Evolutionary conservation across 1,284 basidiomycete species (phyloP).

Genomic region (Thecaphora thlaspeos): DNA sequence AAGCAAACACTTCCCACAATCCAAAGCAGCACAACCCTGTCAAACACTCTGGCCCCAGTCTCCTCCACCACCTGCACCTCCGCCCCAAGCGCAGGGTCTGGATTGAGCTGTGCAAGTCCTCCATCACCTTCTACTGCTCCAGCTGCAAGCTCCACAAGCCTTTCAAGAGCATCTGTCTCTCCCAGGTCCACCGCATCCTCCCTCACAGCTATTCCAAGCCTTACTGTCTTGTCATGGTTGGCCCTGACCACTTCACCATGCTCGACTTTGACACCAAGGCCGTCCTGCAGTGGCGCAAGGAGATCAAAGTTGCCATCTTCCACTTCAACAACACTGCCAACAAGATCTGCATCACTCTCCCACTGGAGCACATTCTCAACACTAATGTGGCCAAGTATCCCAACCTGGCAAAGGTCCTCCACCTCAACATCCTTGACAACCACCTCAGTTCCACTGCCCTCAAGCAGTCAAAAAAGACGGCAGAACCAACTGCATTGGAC

Average conservation of each 20-base stretch:
- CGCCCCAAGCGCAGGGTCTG: slow-evolving; percentile 39
- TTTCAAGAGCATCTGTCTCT: slow-evolving; percentile 33
- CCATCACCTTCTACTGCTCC: slow-evolving; percentile 40
- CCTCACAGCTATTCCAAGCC: slow-evolving; percentile 36
- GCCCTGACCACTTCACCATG: slow-evolving; percentile 19
- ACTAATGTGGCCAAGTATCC: slow-evolving; percentile 21
- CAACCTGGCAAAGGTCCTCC: slow-evolving; percentile 34
- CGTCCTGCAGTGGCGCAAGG: slow-evolving; percentile 37
- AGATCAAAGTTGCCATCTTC: slow-evolving; percentile 41
- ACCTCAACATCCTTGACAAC: slow-evolving; percentile 22
- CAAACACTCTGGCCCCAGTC: slow-evolving; percentile 38
- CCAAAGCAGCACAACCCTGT: slow-evolving; percentile 30
- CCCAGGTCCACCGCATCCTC: slow-evolving; percentile 32
- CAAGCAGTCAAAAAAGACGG: not conserved
- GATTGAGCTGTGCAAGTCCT: slow-evolving; percentile 40
- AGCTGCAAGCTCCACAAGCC: slow-evolving; percentile 49
- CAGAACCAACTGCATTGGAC: too few species aligned
- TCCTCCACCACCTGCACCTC: slow-evolving; percentile 34
- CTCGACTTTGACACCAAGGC: slow-evolving; percentile 52
- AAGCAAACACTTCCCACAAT: slow-evolving; percentile 7
- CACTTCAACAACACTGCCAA: slow-evolving; percentile 34
- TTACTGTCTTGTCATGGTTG: slow-evolving; percentile 31
- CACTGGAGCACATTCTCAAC: slow-evolving; percentile 37
- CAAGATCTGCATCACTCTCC: slow-evolving; percentile 43
- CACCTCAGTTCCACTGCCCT: not conserved